These are phyloP conservation scores for Sonneratia alba DNA, from an alignment of 345 rosid species.

Conservation along the genomic window DNA sequence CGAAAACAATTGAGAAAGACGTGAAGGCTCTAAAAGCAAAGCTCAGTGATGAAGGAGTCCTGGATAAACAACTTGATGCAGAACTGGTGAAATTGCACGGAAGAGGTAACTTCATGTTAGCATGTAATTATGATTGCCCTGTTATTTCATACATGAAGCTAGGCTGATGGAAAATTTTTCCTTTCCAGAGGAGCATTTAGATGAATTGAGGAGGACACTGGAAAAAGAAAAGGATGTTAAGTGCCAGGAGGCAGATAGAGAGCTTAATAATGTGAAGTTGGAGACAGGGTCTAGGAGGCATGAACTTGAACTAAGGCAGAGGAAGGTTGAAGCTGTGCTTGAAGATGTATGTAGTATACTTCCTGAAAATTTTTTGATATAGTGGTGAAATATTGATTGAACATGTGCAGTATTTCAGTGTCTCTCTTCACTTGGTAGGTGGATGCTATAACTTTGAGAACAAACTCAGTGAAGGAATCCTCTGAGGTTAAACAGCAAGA, in stretches of 20 bases:
- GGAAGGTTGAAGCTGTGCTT: slow-evolving; percentile 57
- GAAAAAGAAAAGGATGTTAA: slow-evolving; percentile 53
- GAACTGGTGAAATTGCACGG: slow-evolving; percentile 58
- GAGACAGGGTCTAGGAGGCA: slow-evolving; percentile 54
- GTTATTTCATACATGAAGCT: neutral
- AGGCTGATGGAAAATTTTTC: slow-evolving; percentile 1
- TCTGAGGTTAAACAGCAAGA: slow-evolving; percentile 49
- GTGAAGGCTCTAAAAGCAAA: slow-evolving; percentile 54
- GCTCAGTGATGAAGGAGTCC: slow-evolving; percentile 53
- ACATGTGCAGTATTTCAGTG: neutral
- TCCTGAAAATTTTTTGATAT: neutral
- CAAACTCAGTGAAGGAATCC: slow-evolving; percentile 44
- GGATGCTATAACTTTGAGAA: slow-evolving; percentile 50
- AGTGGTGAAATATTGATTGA: neutral
- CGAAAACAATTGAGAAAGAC: slow-evolving; percentile 77
- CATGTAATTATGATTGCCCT: neutral
- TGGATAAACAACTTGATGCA: slow-evolving; percentile 64
- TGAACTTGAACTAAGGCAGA: slow-evolving; percentile 65
- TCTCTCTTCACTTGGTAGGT: slow-evolving; percentile 32
- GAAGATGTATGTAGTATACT: slow-evolving; percentile 41
- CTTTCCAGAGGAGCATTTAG: slow-evolving; percentile 53
- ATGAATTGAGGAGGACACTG: slow-evolving; percentile 34
- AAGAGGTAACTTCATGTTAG: slow-evolving; percentile 34
- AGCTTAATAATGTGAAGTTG: slow-evolving; percentile 36
- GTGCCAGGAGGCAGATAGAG: slow-evolving; percentile 42